Base-by-base conservation (phyloP, 176 grass and related monocot genomes). In the Chloris gayana region DNA sequence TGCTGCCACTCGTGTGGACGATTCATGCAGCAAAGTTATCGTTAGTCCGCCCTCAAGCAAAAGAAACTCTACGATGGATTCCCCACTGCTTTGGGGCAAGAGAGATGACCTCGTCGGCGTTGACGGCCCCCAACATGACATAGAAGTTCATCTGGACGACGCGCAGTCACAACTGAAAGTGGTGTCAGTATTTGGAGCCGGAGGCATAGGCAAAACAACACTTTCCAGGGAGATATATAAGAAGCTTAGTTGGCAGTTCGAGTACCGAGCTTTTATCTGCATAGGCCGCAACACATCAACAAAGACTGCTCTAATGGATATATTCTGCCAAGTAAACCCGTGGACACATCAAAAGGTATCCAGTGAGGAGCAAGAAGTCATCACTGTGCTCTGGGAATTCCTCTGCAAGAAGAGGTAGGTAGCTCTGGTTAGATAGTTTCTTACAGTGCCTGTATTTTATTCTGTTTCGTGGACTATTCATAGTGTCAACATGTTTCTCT, bases 111-210 rank as follows among this genome's bases (percentile, higher is more conserved):
- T 59, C 9, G 56, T 59, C 8, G n/a, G 6, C 9, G 3, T 59
- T 1, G n/a, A 26, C 6, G 1, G 19, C 0, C n/a, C 22, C 1
- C 10, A 0, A 9, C 2, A 10, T 11, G n/a, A 26, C 1, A 22
- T 59, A 3, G n/a, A 10, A 0, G 9, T 11, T 6, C n/a, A 59
- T 24, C 6, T 59, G 13, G 32, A 0, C 5, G 29, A 31, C 13
- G 1, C 0, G 13, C 7, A 63, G 13, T 3, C 14, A 4, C 9
- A 15, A 4, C 60, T 11, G 29, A 63, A 63, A 27, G 60, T 63
- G 10, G 60, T 63, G 0, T 63, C 11, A 26, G 11, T 63, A 29
- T 0, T 31, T 0, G 60, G 60, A 14, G 5, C 3, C 4, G 14
- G 60, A 63, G 60, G 60, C 60, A 1, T 15, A 11, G 60, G 60